phyloP scores from a whole-genome alignment of 2,329 filamentous ascomycete species.

The Juglanconis oblonga region DNA sequence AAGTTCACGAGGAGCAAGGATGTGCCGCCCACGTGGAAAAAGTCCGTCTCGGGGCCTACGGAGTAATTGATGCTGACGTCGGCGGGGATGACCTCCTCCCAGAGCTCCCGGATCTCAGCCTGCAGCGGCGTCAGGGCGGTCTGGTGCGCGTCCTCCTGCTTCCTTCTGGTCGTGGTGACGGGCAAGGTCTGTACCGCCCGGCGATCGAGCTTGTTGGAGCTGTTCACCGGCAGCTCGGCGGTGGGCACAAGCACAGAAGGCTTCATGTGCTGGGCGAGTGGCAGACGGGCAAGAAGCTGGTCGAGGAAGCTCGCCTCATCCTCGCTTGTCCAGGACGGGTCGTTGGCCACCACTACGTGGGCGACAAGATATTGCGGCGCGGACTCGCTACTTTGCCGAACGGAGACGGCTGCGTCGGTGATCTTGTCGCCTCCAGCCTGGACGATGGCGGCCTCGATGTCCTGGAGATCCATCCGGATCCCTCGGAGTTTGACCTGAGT shows the following conservation, averaged over 20 bases:
- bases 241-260: constrained; percentile 28
- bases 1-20: constrained; percentile 38
- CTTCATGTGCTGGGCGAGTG: constrained; percentile 33
- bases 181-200: constrained; percentile 18
- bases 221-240: constrained; percentile 27
- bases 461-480: constrained; percentile 31
- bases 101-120: constrained; percentile 18
- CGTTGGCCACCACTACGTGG: background rate
- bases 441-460: constrained; percentile 20
- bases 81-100: constrained; percentile 23
- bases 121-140: no score
- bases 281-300: constrained; percentile 17
- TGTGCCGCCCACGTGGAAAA: constrained; percentile 39
- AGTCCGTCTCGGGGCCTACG: constrained; percentile 29
- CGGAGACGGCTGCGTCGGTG: background rate
- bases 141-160: no score
- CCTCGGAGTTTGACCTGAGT: constrained; percentile 42
- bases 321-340: no score
- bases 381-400: background rate
- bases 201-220: constrained; percentile 32
- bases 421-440: background rate
- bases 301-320: constrained; percentile 7
- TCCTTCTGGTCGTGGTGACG: no score
- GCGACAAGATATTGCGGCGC: background rate
- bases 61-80: background rate